Conservation (phyloP, 2,329 filamentous ascomycete species). For the Phyllosticta citriasiana region DNA sequence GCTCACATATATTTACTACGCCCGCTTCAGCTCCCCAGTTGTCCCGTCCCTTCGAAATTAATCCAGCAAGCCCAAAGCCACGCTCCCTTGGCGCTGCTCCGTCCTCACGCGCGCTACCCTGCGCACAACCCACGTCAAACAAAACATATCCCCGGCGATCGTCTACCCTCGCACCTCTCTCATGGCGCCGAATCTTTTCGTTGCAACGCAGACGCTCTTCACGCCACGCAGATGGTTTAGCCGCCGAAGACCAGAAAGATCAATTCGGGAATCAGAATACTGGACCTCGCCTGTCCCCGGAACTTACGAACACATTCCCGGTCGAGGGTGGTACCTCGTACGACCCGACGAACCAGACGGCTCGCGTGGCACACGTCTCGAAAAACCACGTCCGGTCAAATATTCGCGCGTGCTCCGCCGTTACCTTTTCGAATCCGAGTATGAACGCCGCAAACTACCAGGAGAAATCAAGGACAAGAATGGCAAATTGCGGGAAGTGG, state of each 20-base stretch:
- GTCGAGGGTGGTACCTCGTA: conserved; percentile 41
- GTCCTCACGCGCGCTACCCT: background rate
- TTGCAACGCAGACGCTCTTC: conserved; percentile 39
- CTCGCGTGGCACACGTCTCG: conserved; percentile 15
- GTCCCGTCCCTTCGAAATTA: background rate
- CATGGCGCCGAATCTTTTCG: conserved; percentile 43
- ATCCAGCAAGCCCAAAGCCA: background rate
- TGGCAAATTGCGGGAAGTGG: conserved; percentile 28
- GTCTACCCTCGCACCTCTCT: background rate
- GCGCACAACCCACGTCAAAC: background rate
- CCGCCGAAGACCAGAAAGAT: conserved; percentile 27
- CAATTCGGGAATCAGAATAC: conserved; percentile 35
- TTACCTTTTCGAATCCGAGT: conserved; percentile 39
- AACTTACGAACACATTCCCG: conserved; percentile 40
- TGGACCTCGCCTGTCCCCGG: conserved; percentile 40
- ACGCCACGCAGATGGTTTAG: conserved; percentile 41
- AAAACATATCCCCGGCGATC: background rate
- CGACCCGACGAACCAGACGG: conserved; percentile 29
- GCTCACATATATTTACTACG: background rate
- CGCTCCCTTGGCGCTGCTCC: background rate
- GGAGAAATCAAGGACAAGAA: conserved; percentile 30
- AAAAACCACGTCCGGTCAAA: conserved; percentile 28
- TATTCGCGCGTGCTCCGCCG: conserved; percentile 41
- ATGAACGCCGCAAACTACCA: conserved; percentile 37
- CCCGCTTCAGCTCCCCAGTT: background rate